Evolutionary conservation across 371 early-diverging fungal species (phyloP).

Genomic region (Choanephora cucurbitarum): DNA sequence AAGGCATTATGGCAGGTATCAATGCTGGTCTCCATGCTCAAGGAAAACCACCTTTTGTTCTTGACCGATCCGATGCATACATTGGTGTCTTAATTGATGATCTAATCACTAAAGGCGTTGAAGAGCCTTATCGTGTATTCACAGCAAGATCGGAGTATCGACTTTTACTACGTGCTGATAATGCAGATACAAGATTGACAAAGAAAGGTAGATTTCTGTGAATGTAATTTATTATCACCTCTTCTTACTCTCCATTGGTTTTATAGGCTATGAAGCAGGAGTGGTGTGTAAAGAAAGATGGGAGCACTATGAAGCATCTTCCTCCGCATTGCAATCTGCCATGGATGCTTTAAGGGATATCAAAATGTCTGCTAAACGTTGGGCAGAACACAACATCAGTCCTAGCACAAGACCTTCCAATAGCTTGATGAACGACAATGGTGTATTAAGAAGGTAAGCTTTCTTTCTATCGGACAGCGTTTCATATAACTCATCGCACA

Average conservation of each 20-base stretch:
- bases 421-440: constrained; percentile 46
- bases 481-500: too few species aligned
- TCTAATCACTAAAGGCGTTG: constrained; percentile 80
- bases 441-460: constrained; percentile 54
- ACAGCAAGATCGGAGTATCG: constrained; percentile 87
- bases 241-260: background rate
- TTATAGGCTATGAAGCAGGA: constrained; percentile 53
- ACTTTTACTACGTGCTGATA: constrained; percentile 75
- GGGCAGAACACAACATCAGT: constrained; percentile 54
- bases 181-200: constrained; percentile 81
- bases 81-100: constrained; percentile 89
- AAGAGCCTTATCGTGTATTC: constrained; percentile 86
- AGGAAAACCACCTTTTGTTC: constrained; percentile 58
- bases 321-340: constrained; percentile 38
- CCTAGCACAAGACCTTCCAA: constrained; percentile 6
- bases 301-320: constrained; percentile 37
- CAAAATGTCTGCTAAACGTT: constrained; percentile 50
- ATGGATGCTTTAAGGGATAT: constrained; percentile 43
- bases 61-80: constrained; percentile 82
- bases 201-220: constrained; percentile 41
- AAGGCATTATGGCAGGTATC: constrained; percentile 84
- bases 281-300: constrained; percentile 54
- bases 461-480: background rate
- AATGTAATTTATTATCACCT: background rate
- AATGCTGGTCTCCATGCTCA: constrained; percentile 72